Percentiles rank a stretch among this genome's conserved stretches.
Conservation (phyloP, 176 grass and related monocot genomes). For the Miscanthus lutarioriparius region DNA sequence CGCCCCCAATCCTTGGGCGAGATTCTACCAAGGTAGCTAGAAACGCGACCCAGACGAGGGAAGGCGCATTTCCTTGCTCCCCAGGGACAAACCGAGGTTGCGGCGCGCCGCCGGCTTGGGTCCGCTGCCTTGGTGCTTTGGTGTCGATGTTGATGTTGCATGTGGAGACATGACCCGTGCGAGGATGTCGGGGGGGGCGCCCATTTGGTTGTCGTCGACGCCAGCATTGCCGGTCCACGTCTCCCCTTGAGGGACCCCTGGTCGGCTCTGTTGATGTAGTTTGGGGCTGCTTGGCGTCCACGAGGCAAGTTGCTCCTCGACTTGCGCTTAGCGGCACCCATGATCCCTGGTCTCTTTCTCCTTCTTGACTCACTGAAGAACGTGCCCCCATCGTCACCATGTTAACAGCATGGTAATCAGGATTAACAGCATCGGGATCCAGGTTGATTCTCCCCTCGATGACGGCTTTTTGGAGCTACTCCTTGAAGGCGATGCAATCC, state of each 20-base stretch:
- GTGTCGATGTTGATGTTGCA: too few species aligned
- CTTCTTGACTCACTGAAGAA: accelerated
- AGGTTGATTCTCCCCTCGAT: background rate
- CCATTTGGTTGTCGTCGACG: too few species aligned
- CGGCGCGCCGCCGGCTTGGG: background rate
- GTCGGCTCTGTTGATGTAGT: accelerated
- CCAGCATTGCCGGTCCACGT: background rate
- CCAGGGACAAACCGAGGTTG: background rate
- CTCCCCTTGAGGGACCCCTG: accelerated
- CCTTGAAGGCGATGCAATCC: background rate
- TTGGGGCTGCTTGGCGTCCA: too few species aligned
- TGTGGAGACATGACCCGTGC: accelerated
- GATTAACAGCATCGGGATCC: background rate
- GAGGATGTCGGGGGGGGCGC: background rate
- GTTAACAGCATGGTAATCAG: background rate
- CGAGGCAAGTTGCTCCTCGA: background rate
- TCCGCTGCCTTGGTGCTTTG: too few species aligned
- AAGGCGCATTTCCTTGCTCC: background rate
- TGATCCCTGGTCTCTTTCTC: background rate
- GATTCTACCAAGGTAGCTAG: background rate
- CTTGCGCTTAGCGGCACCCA: background rate
- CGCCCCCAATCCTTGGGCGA: background rate
- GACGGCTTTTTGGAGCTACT: background rate
- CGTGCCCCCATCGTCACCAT: background rate
- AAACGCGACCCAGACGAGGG: accelerated